These are phyloP conservation scores for Chrysosporium keratinophilum DNA, from an alignment of 2,329 filamentous ascomycete genomes.

Conservation along the genomic window DNA sequence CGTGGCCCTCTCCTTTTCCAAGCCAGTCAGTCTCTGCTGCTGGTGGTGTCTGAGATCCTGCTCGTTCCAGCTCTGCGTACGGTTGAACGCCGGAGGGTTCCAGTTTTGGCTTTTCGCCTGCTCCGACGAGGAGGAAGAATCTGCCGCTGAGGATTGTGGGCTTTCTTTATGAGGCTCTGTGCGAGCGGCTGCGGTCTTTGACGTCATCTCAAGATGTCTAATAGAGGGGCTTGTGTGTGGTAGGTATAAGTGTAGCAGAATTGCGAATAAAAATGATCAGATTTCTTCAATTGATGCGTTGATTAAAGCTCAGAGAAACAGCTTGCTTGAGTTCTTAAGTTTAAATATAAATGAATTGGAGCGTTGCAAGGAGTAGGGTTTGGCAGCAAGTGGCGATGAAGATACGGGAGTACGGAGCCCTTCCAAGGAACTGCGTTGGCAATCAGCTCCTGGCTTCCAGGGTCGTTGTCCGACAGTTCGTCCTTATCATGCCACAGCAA, in stretches of 20 bases:
- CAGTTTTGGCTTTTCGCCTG: constrained; percentile 15
- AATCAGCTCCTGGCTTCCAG: background rate
- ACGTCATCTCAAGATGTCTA: background rate
- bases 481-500: background rate
- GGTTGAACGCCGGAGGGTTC: constrained; percentile 23
- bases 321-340: background rate
- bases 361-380: background rate
- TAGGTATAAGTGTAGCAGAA: too few relatives aligned
- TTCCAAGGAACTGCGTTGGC: background rate
- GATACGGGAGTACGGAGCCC: background rate
- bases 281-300: background rate
- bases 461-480: background rate
- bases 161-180: background rate
- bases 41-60: constrained; percentile 50
- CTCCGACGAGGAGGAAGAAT: constrained; percentile 1
- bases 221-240: background rate
- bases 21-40: constrained; percentile 32
- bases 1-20: constrained; percentile 38
- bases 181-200: background rate
- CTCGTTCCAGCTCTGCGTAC: constrained; percentile 29
- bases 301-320: background rate
- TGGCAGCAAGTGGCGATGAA: background rate
- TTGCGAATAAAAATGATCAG: background rate
- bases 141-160: background rate
- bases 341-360: background rate